Conservation (phyloP, 768 basidiomycete species). For the Leccinellum luteum region DNA sequence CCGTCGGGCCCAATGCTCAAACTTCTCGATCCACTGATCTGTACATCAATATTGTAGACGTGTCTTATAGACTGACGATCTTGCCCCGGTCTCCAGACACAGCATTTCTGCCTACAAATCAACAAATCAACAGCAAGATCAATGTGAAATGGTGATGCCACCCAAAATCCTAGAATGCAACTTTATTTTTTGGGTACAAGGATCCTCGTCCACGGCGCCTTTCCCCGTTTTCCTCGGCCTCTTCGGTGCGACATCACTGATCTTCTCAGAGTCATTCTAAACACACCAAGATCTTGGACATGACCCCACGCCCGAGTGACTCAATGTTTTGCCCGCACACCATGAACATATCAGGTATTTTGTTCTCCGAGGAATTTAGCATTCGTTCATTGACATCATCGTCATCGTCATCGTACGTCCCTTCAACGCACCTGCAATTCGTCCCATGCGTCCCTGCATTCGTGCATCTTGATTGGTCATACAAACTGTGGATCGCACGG, state of each 20-base stretch:
- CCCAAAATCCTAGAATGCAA: neutral
- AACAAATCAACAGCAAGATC: neutral
- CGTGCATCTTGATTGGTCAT: neutral
- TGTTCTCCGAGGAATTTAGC: conserved; percentile 14
- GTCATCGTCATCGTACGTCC: neutral
- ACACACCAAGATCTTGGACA: neutral
- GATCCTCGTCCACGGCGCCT: neutral
- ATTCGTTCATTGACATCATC: neutral
- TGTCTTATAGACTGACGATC: neutral
- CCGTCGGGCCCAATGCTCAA: neutral
- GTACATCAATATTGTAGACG: neutral
- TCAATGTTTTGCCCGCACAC: neutral
- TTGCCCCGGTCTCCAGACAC: neutral
- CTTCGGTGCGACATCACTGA: conserved; percentile 2
- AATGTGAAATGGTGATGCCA: neutral
- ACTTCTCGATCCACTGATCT: neutral
- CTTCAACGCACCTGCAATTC: neutral
- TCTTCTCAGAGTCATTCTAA: conserved; percentile 4
- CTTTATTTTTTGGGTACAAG: neutral
- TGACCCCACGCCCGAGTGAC: neutral
- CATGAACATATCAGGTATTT: neutral
- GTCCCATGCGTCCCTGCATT: neutral
- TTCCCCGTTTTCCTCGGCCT: neutral
- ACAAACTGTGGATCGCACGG: neutral
- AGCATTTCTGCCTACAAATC: neutral